Evolutionary conservation across 441 rosid species (phyloP).

Genomic region (Gossypium schwendimanii): DNA sequence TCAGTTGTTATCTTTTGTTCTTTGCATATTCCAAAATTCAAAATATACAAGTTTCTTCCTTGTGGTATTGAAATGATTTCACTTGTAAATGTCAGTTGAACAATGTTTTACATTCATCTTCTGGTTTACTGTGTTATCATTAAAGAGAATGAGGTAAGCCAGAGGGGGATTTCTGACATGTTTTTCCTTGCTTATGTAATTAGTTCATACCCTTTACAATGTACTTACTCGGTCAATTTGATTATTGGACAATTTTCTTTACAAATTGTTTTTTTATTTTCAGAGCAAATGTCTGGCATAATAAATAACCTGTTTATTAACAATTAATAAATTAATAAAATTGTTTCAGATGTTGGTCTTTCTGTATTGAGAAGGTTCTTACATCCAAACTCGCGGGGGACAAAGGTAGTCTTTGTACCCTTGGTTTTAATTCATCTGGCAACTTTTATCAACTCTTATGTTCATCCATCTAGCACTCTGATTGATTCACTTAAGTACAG

Average conservation of each 20-base stretch:
- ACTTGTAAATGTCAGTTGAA: neutral
- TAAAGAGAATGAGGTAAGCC: too few species aligned
- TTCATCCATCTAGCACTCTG: constrained; percentile 32
- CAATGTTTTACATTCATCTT: neutral
- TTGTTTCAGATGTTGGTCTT: constrained; percentile 84
- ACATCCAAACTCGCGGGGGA: constrained; percentile 36
- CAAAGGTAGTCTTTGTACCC: constrained; percentile 49
- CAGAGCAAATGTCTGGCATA: neutral
- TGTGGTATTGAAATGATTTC: neutral
- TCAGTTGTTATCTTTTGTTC: neutral
- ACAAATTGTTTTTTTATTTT: neutral
- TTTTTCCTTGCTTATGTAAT: neutral
- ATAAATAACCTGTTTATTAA: constrained; percentile 1
- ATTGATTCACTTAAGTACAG: constrained; percentile 58
- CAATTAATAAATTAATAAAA: neutral
- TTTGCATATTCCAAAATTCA: neutral
- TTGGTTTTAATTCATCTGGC: neutral
- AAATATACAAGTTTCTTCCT: neutral
- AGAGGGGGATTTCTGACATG: neutral
- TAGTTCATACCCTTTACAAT: neutral
- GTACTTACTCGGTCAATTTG: neutral
- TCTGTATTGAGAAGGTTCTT: constrained; percentile 79
- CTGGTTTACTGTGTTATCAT: neutral
- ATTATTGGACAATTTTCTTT: constrained; percentile 2
- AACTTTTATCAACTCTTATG: constrained; percentile 11